phyloP scores from a whole-genome alignment of 2,329 filamentous ascomycete species.

The Phialemonium atrogriseum region DNA sequence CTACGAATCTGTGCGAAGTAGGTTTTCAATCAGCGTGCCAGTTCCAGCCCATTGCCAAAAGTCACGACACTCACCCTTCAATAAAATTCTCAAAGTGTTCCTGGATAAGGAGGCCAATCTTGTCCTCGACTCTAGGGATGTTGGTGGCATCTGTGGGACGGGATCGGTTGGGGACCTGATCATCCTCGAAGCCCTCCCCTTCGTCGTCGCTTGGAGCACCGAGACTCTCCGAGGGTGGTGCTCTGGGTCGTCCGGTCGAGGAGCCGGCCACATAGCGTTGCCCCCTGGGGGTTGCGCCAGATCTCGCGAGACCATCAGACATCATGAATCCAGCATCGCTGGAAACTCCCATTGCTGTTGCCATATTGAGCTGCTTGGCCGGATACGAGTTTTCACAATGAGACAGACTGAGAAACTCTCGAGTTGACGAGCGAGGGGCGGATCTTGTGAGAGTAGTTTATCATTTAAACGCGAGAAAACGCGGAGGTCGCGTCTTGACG shows the following conservation, averaged over 20 bases:
- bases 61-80: conserved; percentile 50
- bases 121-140: conserved; percentile 67
- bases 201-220: conserved; percentile 55
- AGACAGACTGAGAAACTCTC: background rate
- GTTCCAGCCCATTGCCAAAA: background rate
- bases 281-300: conserved; percentile 33
- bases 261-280: conserved; percentile 38
- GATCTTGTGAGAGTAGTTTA: background rate
- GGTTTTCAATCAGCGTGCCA: conserved; percentile 4
- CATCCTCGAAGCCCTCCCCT: conserved; percentile 54
- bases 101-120: conserved; percentile 65
- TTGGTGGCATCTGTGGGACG: conserved; percentile 38
- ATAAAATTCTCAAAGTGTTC: conserved; percentile 73
- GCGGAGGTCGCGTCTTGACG: conserved; percentile 1
- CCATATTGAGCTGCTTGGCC: conserved; percentile 7
- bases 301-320: conserved; percentile 44
- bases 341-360: conserved; percentile 37
- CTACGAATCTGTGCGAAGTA: conserved; percentile 48
- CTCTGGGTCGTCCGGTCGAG: conserved; percentile 44
- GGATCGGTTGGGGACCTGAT: conserved; percentile 48
- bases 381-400: background rate
- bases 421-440: background rate
- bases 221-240: conserved; percentile 54
- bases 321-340: conserved; percentile 50
- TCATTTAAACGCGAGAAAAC: conserved; percentile 2